These are phyloP conservation scores for Psilocybe tampanensis DNA, from an alignment of 768 basidiomycete species.

Conservation along the genomic window DNA sequence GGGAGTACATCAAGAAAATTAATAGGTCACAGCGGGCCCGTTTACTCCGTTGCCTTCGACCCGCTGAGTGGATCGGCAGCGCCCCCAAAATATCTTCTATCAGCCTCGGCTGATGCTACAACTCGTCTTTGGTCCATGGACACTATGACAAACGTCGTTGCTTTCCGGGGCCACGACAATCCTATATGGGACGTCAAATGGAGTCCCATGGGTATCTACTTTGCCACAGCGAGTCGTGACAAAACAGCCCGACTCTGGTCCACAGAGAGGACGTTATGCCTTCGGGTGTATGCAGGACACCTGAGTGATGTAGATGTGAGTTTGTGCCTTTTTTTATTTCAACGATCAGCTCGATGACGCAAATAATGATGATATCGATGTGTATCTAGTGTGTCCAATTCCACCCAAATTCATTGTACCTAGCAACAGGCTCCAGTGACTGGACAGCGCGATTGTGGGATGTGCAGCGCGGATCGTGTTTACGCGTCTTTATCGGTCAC, in stretches of 20 bases:
- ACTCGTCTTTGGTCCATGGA: constrained; percentile 94
- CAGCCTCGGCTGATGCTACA: constrained; percentile 91
- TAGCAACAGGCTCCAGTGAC: constrained; percentile 96
- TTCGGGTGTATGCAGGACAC: constrained; percentile 95
- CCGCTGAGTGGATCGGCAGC: constrained; percentile 85
- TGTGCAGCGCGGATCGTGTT: constrained; percentile 91
- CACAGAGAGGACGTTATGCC: constrained; percentile 83
- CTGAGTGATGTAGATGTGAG: constrained; percentile 95
- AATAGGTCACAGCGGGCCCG: constrained; percentile 95
- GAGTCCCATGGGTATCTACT: constrained; percentile 98
- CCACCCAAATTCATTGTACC: constrained; percentile 96
- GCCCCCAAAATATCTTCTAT: constrained; percentile 86
- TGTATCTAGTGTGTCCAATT: constrained; percentile 88
- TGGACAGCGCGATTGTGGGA: constrained; percentile 98
- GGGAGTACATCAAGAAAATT: constrained; percentile 90
- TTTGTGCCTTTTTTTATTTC: constrained; percentile 17
- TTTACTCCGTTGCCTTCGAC: constrained; percentile 94
- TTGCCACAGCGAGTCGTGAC: constrained; percentile 94
- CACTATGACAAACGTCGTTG: constrained; percentile 91
- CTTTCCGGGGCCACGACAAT: constrained; percentile 94
- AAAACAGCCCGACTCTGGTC: constrained; percentile 96
- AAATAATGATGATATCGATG: background rate
- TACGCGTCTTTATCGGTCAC: constrained; percentile 95
- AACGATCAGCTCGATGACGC: background rate
- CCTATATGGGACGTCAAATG: constrained; percentile 99